Percentiles rank a stretch among this genome's conserved stretches.
These are phyloP conservation scores for Myriangium duriaei DNA, from an alignment of 2,329 filamentous ascomycete species.

Conservation along the genomic window DNA sequence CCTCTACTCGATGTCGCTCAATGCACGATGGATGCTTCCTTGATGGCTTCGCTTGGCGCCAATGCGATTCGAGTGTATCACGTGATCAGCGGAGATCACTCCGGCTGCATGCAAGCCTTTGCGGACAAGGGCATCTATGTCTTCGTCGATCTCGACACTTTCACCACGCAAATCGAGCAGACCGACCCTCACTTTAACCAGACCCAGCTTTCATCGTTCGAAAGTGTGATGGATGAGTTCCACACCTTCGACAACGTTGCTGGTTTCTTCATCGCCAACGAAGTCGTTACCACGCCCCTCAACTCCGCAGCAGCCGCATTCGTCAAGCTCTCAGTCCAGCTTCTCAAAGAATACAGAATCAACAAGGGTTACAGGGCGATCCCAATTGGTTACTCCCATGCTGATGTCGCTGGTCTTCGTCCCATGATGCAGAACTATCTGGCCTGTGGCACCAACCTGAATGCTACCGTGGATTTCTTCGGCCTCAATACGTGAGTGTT, in stretches of 20 bases:
- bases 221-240: constrained; percentile 64
- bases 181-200: constrained; percentile 56
- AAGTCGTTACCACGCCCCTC: constrained; percentile 52
- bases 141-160: constrained; percentile 71
- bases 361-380: constrained; percentile 66
- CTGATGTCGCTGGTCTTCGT: constrained; percentile 61
- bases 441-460: constrained; percentile 58
- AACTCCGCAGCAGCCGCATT: constrained; percentile 60
- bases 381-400: constrained; percentile 71
- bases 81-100: constrained; percentile 58
- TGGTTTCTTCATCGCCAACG: constrained; percentile 80
- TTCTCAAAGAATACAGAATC: constrained; percentile 72
- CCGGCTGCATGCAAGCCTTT: constrained; percentile 69
- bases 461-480: constrained; percentile 70
- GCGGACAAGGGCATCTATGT: constrained; percentile 71
- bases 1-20: constrained; percentile 65
- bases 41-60: constrained; percentile 70
- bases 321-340: constrained; percentile 68
- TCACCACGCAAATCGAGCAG: constrained; percentile 55
- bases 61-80: constrained; percentile 85
- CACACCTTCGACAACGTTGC: constrained; percentile 66
- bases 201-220: constrained; percentile 55
- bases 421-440: constrained; percentile 62
- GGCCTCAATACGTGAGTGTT: constrained; percentile 67
- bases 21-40: constrained; percentile 58